phyloP scores from a whole-genome alignment of 352 stramenopile genomes.

The Elongisporangium undulatum region DNA sequence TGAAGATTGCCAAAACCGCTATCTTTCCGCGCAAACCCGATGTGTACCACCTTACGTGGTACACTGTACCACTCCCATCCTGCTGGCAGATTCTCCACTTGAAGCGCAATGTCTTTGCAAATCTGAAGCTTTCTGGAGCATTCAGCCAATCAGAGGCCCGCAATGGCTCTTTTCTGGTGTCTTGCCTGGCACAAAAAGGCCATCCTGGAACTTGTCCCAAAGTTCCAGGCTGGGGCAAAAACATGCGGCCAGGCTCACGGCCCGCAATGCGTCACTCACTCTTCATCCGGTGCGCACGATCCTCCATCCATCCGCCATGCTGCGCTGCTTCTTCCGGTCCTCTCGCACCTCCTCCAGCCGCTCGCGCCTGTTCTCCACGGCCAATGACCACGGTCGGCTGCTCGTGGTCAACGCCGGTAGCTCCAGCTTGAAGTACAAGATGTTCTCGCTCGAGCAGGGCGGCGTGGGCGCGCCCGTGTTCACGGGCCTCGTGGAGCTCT shows the following conservation, averaged over 20 bases:
- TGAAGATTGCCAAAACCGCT: neutral
- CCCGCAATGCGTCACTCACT: neutral
- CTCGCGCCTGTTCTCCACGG: neutral
- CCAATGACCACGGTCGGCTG: constrained; percentile 8
- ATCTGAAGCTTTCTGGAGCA: neutral
- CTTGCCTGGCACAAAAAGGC: neutral
- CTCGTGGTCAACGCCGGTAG: constrained; percentile 78
- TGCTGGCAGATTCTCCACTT: neutral
- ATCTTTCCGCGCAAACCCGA: neutral
- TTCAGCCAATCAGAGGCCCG: neutral
- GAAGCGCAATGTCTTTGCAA: neutral
- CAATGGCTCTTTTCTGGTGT: neutral
- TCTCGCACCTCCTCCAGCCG: neutral
- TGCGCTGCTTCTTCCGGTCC: neutral
- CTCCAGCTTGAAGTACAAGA: constrained; percentile 86
- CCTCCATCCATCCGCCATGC: neutral
- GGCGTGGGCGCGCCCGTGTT: constrained; percentile 57
- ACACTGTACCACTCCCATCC: neutral
- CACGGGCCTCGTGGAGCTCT: constrained; percentile 75
- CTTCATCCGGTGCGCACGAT: neutral
- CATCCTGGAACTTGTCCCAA: neutral
- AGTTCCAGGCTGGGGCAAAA: neutral
- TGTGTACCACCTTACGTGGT: neutral
- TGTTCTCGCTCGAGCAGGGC: constrained; percentile 43
- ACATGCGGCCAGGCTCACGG: neutral